A percentile compares a stretch with the other conserved stretches of the same genome.
Conservation (phyloP, 1,139 yeast genomes). For the Sugiyamaella novakii region DNA sequence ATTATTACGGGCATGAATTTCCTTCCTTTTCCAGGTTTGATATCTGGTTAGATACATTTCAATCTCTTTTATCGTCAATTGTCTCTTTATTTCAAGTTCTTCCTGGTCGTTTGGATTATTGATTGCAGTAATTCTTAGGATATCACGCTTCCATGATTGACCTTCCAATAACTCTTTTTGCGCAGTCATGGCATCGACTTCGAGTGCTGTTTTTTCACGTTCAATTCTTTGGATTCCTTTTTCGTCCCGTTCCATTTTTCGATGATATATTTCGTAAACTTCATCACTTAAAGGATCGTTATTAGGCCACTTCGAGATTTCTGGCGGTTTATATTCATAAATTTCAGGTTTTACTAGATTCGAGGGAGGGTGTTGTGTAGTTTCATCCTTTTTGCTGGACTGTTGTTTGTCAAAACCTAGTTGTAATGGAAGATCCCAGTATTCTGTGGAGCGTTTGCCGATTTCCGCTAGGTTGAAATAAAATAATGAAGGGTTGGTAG, state of each 20-base stretch:
- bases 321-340: not conserved
- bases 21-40: constrained; percentile 46
- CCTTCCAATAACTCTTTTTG: constrained; percentile 53
- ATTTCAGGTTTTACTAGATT: constrained; percentile 2
- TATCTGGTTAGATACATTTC: constrained; percentile 51
- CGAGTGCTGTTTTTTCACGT: constrained; percentile 51
- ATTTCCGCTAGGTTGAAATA: constrained; percentile 11
- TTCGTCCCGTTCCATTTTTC: constrained; percentile 67
- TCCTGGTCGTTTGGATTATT: constrained; percentile 49
- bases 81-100: constrained; percentile 56
- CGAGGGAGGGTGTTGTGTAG: constrained; percentile 2
- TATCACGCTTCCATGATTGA: constrained; percentile 57
- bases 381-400: no score
- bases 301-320: not conserved
- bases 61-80: constrained; percentile 56
- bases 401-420: constrained; percentile 6
- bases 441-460: constrained; percentile 5
- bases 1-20: constrained; percentile 27
- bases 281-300: constrained; percentile 53
- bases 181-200: constrained; percentile 52
- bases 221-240: constrained; percentile 63
- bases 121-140: constrained; percentile 58
- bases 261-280: constrained; percentile 54
- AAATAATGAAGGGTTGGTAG: constrained; percentile 10
- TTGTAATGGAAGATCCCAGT: constrained; percentile 5